Evolutionary conservation across 306 rosid genomes (phyloP), one percentile per base, ranked within the genome.

Genomic region (Trifolium repens): DNA sequence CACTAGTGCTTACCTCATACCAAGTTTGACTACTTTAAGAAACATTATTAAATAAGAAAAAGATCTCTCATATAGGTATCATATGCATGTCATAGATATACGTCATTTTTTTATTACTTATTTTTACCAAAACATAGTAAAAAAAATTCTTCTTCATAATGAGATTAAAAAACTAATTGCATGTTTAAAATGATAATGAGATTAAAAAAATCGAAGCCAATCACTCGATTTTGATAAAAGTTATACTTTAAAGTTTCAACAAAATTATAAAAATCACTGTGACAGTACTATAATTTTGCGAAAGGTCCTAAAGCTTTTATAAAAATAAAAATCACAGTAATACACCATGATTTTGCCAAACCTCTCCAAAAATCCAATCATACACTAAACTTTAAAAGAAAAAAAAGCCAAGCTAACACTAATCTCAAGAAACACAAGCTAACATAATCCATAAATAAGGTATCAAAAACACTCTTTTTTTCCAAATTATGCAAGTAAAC

Each of bases 1-100:
- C 67, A 72, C 72, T 27, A 62, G 70, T 75, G 78, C 77, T 87
- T 69, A 78, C 79, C 73, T 72, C 80, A 69, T 63, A 53, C 75
- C 60, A 24, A 55, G 59, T 69, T 86, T 76, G 72, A 71, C 79
- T 78, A 37, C 60, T 78, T 75, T 71, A 77, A 78, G 80, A 76
- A 78, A 79, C 55, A 27, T 43, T 54, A 62, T 68, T 81, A 67
- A 83, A 62, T 67, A 37, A 53, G 67, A 65, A 11, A 58, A 58
- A 58, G 2, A 26, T 12, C 24, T 50, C 19, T 50, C 22, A 50
- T 50, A 50, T 50, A n/a, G 55, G 55, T 9, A 50, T 50, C 55
- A n/a, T 50, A 50, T 50, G 57, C 24, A 50, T 50, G 57, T n/a
- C 57, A 50, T 50, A 50, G 5, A 46, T 17, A 17, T 17, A 17